These are phyloP conservation scores for Fusarium sp. DNA, from an alignment of 2,329 filamentous ascomycete species.

Conservation along the genomic window DNA sequence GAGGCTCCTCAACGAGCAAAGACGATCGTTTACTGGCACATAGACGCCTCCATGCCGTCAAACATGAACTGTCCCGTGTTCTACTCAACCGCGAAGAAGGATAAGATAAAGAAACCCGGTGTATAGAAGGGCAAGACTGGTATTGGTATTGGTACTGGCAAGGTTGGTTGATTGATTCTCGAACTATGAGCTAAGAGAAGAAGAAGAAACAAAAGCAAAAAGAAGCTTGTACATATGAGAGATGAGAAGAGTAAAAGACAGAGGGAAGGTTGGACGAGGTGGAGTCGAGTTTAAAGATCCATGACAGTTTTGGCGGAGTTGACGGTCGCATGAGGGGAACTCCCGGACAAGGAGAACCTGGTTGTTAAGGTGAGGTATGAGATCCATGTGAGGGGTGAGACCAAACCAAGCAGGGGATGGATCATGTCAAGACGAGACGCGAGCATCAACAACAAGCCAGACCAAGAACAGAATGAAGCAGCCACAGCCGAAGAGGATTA, in stretches of 20 bases:
- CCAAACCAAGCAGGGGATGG: conserved; percentile 30
- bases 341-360: conserved; percentile 39
- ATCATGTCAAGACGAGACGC: conserved; percentile 34
- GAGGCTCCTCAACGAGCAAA: conserved; percentile 42
- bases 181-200: conserved; percentile 5
- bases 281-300: conserved; percentile 48
- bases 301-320: conserved; percentile 41
- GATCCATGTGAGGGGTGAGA: conserved; percentile 43
- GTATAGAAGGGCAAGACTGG: neutral
- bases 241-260: conserved; percentile 28
- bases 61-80: conserved; percentile 29
- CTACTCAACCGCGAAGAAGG: conserved; percentile 14
- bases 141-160: conserved; percentile 3
- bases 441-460: conserved; percentile 30
- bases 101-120: conserved; percentile 4
- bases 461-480: conserved; percentile 25
- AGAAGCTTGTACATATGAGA: conserved; percentile 31
- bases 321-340: conserved; percentile 40
- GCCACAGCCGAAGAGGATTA: conserved; percentile 33
- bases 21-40: conserved; percentile 40
- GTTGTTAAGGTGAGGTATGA: conserved; percentile 40
- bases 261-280: conserved; percentile 45
- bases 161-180: conserved; percentile 9
- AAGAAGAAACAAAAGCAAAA: conserved; percentile 8
- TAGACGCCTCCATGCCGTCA: conserved; percentile 45